These are phyloP conservation scores for Achaetomiella virescens DNA, from an alignment of 495 filamentous ascomycete genomes.

Conservation along the genomic window DNA sequence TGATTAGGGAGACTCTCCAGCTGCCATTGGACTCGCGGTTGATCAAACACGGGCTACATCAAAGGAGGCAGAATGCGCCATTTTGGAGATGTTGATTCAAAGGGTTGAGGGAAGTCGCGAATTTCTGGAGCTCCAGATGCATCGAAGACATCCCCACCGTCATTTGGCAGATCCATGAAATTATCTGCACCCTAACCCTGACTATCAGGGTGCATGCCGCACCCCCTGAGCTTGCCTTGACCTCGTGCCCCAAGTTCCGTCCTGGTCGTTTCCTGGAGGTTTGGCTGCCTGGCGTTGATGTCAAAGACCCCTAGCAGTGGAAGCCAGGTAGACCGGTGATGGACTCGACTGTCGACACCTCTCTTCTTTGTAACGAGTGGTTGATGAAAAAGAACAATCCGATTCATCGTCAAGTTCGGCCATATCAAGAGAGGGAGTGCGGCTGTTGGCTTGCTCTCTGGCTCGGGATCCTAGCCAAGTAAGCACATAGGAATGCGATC, in stretches of 20 bases:
- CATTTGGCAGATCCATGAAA: neutral
- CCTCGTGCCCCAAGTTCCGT: neutral
- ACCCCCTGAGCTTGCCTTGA: neutral
- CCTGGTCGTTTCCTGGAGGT: neutral
- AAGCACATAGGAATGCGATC: too few relatives aligned
- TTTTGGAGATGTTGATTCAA: slow-evolving; percentile 11
- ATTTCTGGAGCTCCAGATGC: slow-evolving; percentile 4
- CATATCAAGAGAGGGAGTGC: too few relatives aligned
- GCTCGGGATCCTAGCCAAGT: too few relatives aligned
- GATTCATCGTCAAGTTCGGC: too few relatives aligned
- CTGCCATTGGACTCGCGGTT: slow-evolving; percentile 15
- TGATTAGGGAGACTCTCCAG: slow-evolving; percentile 7
- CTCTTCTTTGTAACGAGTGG: too few relatives aligned
- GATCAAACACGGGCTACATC: neutral
- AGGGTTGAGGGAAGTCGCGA: neutral
- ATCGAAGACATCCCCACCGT: slow-evolving; percentile 8
- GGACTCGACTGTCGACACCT: too few relatives aligned
- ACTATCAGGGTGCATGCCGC: neutral
- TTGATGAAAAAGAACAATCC: too few relatives aligned
- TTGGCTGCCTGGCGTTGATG: too few relatives aligned
- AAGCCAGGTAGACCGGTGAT: too few relatives aligned
- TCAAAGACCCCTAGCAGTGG: too few relatives aligned
- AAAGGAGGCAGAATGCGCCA: slow-evolving; percentile 18
- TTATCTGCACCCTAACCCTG: slow-evolving; percentile 7
- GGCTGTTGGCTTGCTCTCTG: too few relatives aligned